These are phyloP conservation scores for Ceratocystis lukuohia DNA, from an alignment of 2,329 filamentous ascomycete genomes.

Conservation along the genomic window DNA sequence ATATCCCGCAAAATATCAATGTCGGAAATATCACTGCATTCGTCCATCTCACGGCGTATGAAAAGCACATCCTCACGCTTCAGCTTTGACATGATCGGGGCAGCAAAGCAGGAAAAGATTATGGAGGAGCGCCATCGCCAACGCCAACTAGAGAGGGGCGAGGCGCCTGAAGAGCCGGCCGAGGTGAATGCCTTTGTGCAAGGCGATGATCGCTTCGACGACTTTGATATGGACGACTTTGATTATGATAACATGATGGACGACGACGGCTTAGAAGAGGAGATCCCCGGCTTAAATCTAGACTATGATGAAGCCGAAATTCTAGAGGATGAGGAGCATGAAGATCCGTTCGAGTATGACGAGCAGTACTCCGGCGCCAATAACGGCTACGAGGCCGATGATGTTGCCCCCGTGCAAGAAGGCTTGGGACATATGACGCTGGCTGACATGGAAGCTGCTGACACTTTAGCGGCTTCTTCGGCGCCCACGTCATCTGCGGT, in stretches of 20 bases:
- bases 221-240: conserved; percentile 43
- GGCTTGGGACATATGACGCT: conserved; percentile 20
- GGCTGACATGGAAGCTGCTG: conserved; percentile 12
- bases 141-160: conserved; percentile 48
- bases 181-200: conserved; percentile 22
- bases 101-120: conserved; percentile 52
- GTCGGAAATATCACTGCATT: conserved; percentile 36
- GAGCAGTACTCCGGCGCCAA: conserved; percentile 22
- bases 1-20: conserved; percentile 42
- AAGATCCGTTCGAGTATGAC: conserved; percentile 25
- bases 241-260: conserved; percentile 53
- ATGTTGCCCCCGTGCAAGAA: conserved; percentile 32
- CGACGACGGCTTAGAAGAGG: conserved; percentile 52
- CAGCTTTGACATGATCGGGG: conserved; percentile 67
- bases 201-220: conserved; percentile 44
- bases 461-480: neutral
- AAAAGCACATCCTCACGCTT: conserved; percentile 68
- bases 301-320: conserved; percentile 35
- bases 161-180: conserved; percentile 27
- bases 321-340: conserved; percentile 25
- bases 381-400: conserved; percentile 27
- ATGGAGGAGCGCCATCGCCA: conserved; percentile 61
- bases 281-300: conserved; percentile 46
- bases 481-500: no score
- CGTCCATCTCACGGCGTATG: conserved; percentile 48